These are phyloP conservation scores for Eutrema japonicum DNA, from an alignment of 345 rosid genomes.

Conservation along the genomic window DNA sequence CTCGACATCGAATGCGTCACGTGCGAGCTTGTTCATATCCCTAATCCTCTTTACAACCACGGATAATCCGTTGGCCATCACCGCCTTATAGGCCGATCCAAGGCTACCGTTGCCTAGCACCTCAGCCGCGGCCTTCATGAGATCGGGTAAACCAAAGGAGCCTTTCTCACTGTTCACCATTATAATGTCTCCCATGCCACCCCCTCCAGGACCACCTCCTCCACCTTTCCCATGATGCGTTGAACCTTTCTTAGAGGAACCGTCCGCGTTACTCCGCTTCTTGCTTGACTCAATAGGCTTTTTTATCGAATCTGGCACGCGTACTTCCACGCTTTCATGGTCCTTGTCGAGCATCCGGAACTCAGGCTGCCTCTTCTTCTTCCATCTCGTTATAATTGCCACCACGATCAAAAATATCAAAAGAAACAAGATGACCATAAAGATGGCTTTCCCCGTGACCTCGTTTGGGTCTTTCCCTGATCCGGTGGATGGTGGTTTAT, in stretches of 20 bases:
- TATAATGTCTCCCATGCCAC: slow-evolving; percentile 50
- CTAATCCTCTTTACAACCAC: slow-evolving; percentile 91
- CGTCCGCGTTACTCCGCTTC: slow-evolving; percentile 34
- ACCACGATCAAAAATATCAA: slow-evolving; percentile 42
- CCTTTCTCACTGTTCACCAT: slow-evolving; percentile 77
- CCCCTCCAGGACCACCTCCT: slow-evolving; percentile 39
- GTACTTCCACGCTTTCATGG: slow-evolving; percentile 49
- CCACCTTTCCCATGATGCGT: slow-evolving; percentile 39
- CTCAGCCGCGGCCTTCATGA: slow-evolving; percentile 96
- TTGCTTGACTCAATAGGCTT: slow-evolving; percentile 40
- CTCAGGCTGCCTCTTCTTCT: slow-evolving; percentile 44
- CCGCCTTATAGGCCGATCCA: slow-evolving; percentile 90
- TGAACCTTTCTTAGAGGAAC: slow-evolving; percentile 45
- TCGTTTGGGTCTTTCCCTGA: background rate
- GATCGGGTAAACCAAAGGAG: slow-evolving; percentile 66
- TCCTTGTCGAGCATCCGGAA: slow-evolving; percentile 62
- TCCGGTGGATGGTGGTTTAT: background rate
- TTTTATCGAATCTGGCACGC: slow-evolving; percentile 45
- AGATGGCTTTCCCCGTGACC: slow-evolving; percentile 16
- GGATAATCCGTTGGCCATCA: slow-evolving; percentile 65
- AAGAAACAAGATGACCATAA: slow-evolving; percentile 33
- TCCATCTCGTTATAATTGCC: slow-evolving; percentile 32
- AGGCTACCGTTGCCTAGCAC: slow-evolving; percentile 85
- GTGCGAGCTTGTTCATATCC: slow-evolving; percentile 69
- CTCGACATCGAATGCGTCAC: slow-evolving; percentile 70